Percentiles rank a stretch among this genome's conserved stretches.
Conservation (phyloP, 1,139 yeast genomes). For the Diutina catenulata region DNA sequence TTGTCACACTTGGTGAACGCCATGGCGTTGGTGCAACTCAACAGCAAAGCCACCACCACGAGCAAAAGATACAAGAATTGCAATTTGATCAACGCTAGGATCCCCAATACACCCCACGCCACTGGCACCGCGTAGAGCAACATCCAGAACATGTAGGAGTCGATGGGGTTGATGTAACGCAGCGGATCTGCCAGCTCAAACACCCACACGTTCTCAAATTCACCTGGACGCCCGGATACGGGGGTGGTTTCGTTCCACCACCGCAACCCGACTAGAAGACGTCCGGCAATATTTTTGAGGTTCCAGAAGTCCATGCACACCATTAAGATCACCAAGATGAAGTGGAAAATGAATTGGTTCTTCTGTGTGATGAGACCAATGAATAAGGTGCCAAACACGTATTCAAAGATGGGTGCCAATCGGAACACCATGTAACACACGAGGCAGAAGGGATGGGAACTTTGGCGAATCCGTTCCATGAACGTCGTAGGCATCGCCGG, state of each 20-base stretch:
- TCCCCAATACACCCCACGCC: conserved; percentile 61
- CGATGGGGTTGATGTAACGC: conserved; percentile 81
- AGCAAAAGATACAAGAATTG: conserved; percentile 63
- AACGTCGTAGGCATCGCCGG: conserved; percentile 2
- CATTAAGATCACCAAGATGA: conserved; percentile 63
- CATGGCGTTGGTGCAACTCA: conserved; percentile 72
- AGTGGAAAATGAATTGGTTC: conserved; percentile 58
- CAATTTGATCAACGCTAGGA: conserved; percentile 67
- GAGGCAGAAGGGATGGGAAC: conserved; percentile 61
- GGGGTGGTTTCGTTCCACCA: conserved; percentile 80
- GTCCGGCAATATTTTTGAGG: conserved; percentile 80
- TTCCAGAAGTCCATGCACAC: conserved; percentile 91
- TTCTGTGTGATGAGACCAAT: conserved; percentile 12
- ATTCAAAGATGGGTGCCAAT: neutral
- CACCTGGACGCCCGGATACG: conserved; percentile 24
- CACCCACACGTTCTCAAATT: conserved; percentile 67
- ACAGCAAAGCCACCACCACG: conserved; percentile 52
- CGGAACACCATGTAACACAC: conserved; percentile 3
- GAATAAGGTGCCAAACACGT: conserved; percentile 1
- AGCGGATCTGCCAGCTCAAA: conserved; percentile 80
- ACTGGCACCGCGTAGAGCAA: conserved; percentile 65
- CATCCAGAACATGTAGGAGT: conserved; percentile 80
- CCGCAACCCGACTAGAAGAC: conserved; percentile 80
- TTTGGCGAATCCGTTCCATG: neutral
- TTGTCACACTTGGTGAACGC: conserved; percentile 90